Conservation (phyloP, 495 filamentous ascomycete species). For the Lichina pygmaea region DNA sequence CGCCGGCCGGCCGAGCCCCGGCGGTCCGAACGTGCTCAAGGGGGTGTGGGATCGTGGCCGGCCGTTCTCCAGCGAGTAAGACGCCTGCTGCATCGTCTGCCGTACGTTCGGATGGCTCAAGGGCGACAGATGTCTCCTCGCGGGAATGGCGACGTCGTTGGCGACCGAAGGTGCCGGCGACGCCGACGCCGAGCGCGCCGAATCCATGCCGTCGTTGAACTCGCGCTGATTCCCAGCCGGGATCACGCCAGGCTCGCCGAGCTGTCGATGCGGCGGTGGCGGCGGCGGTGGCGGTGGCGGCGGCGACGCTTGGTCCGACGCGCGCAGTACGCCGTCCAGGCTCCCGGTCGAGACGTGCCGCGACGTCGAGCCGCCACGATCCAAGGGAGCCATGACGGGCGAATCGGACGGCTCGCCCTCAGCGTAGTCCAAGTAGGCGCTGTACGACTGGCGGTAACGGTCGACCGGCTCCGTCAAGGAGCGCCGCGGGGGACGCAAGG, state of each 20-base stretch:
- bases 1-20: conserved; percentile 16
- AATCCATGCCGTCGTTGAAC: neutral
- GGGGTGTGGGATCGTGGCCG: neutral
- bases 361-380: neutral
- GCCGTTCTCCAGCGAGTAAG: neutral
- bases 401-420: neutral
- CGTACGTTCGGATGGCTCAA: neutral
- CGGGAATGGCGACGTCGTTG: neutral
- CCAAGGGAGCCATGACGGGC: neutral
- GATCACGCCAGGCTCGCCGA: neutral
- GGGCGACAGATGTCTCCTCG: neutral
- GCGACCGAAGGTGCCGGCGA: neutral
- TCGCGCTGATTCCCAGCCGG: neutral
- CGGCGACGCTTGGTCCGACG: neutral
- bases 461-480: neutral
- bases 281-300: neutral
- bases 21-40: neutral
- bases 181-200: neutral
- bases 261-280: neutral
- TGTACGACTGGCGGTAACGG: neutral
- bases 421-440: neutral
- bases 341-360: neutral
- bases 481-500: neutral
- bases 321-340: neutral
- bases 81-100: neutral